Evolutionary conservation across 2,329 filamentous ascomycete species (phyloP).

Genomic region (Pseudogymnoascus sp.): DNA sequence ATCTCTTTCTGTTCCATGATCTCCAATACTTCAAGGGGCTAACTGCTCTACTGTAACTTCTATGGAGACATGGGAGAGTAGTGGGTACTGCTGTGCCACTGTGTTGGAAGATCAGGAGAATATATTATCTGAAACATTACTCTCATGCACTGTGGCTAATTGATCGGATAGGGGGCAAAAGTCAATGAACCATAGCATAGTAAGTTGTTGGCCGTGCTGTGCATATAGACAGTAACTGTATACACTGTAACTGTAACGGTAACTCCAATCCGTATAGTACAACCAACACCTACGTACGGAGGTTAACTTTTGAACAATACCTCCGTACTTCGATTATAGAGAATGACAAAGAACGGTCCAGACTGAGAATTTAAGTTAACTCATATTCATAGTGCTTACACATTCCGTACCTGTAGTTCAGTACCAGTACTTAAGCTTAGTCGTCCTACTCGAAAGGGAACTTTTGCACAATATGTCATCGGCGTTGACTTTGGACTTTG

Average conservation of each 20-base stretch:
- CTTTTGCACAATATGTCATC: not conserved
- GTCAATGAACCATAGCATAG: not conserved
- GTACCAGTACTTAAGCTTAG: not conserved
- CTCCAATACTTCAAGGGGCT: not conserved
- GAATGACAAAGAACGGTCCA: not conserved
- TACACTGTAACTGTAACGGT: not conserved
- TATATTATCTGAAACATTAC: constrained; percentile 2
- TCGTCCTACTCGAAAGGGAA: not conserved
- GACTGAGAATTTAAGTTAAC: not conserved
- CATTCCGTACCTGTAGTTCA: not conserved
- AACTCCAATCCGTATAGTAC: not conserved
- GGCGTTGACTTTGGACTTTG: not conserved
- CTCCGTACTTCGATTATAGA: not conserved
- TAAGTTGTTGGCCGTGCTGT: not conserved
- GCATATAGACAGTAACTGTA: not conserved
- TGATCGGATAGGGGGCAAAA: not conserved
- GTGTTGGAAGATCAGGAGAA: not conserved
- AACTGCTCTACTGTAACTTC: not conserved
- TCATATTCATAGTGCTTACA: not conserved
- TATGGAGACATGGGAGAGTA: not conserved
- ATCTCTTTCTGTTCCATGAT: not conserved
- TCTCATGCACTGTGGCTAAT: constrained; percentile 2
- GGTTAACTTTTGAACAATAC: not conserved
- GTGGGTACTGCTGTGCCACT: not conserved
- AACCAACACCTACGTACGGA: no score